Evolutionary conservation across 208 protist genomes (phyloP).

Genomic region (Trypanosoma conorhini): DNA sequence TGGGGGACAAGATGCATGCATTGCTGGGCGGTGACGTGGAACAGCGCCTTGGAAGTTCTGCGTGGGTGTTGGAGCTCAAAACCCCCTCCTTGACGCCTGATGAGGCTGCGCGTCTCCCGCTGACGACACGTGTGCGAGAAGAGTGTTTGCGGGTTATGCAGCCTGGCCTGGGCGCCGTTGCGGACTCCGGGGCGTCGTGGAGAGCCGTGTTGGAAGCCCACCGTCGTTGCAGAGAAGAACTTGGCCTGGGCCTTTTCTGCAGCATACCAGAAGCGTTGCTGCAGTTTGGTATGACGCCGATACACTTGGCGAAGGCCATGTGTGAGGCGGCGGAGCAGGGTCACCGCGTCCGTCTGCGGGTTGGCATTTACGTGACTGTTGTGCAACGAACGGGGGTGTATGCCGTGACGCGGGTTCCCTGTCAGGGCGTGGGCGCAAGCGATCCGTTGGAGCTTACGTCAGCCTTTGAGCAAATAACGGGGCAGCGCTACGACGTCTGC

Average conservation of each 20-base stretch:
- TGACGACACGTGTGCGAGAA: constrained; percentile 30
- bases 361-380: constrained; percentile 62
- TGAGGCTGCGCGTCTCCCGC: constrained; percentile 40
- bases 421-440: constrained; percentile 10
- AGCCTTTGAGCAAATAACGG: constrained; percentile 18
- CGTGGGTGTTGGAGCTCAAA: constrained; percentile 41
- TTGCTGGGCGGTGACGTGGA: not conserved
- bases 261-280: constrained; percentile 25
- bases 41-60: constrained; percentile 22
- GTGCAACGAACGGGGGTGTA: constrained; percentile 39
- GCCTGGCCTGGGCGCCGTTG: constrained; percentile 9
- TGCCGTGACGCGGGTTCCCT: constrained; percentile 22
- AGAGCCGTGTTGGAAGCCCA: constrained; percentile 23
- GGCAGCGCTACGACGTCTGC: constrained; percentile 9
- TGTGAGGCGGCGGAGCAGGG: constrained; percentile 27
- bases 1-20: constrained; percentile 13
- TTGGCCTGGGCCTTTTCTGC: constrained; percentile 17
- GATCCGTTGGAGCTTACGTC: constrained; percentile 11
- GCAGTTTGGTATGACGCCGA: constrained; percentile 21
- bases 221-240: constrained; percentile 12
- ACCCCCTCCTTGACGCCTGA: constrained; percentile 26
- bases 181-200: constrained; percentile 16
- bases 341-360: constrained; percentile 51
- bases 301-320: constrained; percentile 31
- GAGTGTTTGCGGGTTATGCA: constrained; percentile 35